Evolutionary conservation across 495 filamentous ascomycete species (phyloP).

Genomic region (Cairneyella variabilis): DNA sequence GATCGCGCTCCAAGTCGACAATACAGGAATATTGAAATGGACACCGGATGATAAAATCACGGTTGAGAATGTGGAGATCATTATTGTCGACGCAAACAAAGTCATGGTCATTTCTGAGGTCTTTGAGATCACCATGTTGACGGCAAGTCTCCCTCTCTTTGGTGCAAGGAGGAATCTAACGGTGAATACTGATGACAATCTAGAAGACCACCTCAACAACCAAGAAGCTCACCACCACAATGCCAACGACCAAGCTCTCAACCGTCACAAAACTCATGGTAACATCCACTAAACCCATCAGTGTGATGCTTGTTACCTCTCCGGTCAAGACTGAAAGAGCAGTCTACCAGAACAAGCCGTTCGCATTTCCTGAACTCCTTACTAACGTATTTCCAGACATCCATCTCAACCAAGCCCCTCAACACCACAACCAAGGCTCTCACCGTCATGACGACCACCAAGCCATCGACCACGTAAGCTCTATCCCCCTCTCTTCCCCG

Average conservation of each 20-base stretch:
- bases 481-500: not conserved
- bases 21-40: constrained; percentile 2
- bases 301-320: not conserved
- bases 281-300: not conserved
- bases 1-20: not conserved
- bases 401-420: not conserved
- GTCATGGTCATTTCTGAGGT: not conserved
- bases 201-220: not conserved
- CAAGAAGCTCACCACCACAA: not conserved
- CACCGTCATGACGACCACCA: not conserved
- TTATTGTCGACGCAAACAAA: constrained; percentile 4
- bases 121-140: not conserved
- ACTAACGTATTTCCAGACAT: not conserved
- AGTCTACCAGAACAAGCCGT: not conserved
- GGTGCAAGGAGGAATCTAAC: not conserved
- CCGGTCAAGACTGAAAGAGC: not conserved
- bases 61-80: constrained; percentile 1
- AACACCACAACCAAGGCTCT: not conserved
- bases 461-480: not conserved
- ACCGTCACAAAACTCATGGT: not conserved
- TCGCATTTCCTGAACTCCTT: not conserved
- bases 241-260: not conserved
- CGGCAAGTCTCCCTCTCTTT: not conserved
- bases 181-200: not conserved
- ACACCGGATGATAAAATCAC: not conserved